phyloP scores from a whole-genome alignment of 352 stramenopile species.

The Globisporangium parvum region DNA sequence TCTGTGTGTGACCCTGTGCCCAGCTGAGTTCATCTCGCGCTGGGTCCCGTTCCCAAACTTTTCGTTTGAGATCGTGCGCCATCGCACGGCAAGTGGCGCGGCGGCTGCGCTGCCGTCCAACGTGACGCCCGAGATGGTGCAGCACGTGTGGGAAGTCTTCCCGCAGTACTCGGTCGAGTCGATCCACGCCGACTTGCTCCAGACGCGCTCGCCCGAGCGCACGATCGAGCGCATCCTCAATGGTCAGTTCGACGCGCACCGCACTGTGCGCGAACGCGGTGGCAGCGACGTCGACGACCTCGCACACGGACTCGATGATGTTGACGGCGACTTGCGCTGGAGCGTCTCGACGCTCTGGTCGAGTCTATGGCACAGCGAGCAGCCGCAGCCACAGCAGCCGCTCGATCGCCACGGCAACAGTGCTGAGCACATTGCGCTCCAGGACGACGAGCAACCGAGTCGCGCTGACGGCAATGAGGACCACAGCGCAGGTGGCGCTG shows the following conservation, averaged over 20 bases:
- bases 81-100: slow-evolving; percentile 18
- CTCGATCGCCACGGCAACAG: slow-evolving; percentile 1
- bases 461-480: no score
- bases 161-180: slow-evolving; percentile 58
- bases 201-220: slow-evolving; percentile 51
- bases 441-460: no score
- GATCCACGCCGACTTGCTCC: slow-evolving; percentile 44
- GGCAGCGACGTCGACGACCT: slow-evolving; percentile 22
- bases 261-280: slow-evolving; percentile 13
- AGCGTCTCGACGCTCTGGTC: slow-evolving; percentile 31
- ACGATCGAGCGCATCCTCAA: slow-evolving; percentile 73
- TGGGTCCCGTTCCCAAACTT: slow-evolving; percentile 70
- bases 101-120: slow-evolving; percentile 25
- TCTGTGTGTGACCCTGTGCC: slow-evolving; percentile 7
- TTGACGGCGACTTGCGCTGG: slow-evolving; percentile 33
- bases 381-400: neutral
- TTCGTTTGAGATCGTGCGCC: slow-evolving; percentile 72
- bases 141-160: slow-evolving; percentile 72
- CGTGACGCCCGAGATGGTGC: slow-evolving; percentile 67
- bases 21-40: slow-evolving; percentile 62
- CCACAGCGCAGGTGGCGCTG: no score
- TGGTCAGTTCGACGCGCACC: slow-evolving; percentile 35
- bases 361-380: slow-evolving; percentile 16
- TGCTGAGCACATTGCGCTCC: slow-evolving; percentile 7
- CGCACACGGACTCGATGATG: slow-evolving; percentile 27